Percentiles rank a stretch among this genome's conserved stretches.
phyloP scores from a whole-genome alignment of 164 flowering plant genomes.

The Stephania japonica region DNA sequence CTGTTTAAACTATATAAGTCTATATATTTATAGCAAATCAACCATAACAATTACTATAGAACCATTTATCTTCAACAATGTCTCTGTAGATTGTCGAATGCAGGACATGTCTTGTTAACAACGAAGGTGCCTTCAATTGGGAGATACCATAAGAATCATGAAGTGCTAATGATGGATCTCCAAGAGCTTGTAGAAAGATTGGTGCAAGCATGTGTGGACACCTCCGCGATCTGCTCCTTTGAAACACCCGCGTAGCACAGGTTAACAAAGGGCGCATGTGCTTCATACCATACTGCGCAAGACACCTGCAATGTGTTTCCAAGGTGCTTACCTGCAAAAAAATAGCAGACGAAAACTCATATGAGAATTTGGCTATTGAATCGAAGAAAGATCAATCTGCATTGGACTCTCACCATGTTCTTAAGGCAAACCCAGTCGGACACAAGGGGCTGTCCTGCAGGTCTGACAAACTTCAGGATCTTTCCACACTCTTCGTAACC shows the following conservation, averaged over 20 bases:
- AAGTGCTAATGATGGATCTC: slow-evolving; percentile 44
- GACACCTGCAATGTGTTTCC: slow-evolving; percentile 73
- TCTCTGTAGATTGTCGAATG: not conserved
- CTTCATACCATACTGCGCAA: slow-evolving; percentile 88
- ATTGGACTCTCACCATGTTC: slow-evolving; percentile 45
- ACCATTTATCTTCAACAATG: not conserved
- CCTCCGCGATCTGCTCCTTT: slow-evolving; percentile 62
- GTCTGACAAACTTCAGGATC: slow-evolving; percentile 48
- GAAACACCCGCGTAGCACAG: slow-evolving; percentile 78
- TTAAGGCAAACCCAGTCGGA: slow-evolving; percentile 90
- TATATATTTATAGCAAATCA: not conserved
- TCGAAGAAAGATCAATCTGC: not conserved
- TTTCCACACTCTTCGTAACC: slow-evolving; percentile 55
- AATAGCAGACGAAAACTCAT: not conserved
- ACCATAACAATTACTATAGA: not conserved
- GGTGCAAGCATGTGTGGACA: slow-evolving; percentile 64
- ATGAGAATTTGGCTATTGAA: not conserved
- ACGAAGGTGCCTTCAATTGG: not conserved
- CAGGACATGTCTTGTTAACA: not conserved
- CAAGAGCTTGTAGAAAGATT: slow-evolving; percentile 48
- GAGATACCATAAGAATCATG: not conserved
- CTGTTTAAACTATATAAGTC: too few relatives aligned
- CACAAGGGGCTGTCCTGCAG: slow-evolving; percentile 71
- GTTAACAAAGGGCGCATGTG: slow-evolving; percentile 85
- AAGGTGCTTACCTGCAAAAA: slow-evolving; percentile 68